These are phyloP conservation scores for Volvox africanus DNA, from an alignment of 139 green algal species.

Conservation along the genomic window DNA sequence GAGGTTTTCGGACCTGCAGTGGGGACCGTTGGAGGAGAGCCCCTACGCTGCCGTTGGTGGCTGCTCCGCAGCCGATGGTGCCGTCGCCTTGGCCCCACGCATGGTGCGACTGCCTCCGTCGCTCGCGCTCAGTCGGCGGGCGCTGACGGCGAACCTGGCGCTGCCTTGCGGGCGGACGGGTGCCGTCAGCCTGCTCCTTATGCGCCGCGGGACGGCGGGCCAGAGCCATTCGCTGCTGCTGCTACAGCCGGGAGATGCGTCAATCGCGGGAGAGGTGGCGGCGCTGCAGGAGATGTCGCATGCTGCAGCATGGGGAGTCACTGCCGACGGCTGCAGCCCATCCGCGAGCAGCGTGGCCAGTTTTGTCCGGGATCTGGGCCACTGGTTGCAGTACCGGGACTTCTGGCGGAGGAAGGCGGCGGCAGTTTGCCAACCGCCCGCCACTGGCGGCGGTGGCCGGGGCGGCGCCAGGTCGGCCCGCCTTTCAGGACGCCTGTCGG, in stretches of 20 bases:
- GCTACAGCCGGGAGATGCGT: constrained; percentile 6
- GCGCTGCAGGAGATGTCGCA: not conserved
- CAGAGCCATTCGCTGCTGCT: constrained; percentile 11
- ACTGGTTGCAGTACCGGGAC: constrained; percentile 29
- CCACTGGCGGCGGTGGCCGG: not conserved
- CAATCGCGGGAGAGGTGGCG: constrained; percentile 16
- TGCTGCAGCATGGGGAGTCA: not conserved
- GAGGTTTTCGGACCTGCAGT: not conserved
- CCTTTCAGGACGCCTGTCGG: not conserved
- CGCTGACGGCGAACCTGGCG: not conserved
- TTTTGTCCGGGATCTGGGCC: constrained; percentile 14
- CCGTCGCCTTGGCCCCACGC: not conserved
- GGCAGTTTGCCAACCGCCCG: not conserved
- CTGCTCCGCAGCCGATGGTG: not conserved
- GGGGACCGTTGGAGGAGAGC: not conserved
- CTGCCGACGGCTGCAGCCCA: not conserved
- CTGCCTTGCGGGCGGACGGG: not conserved
- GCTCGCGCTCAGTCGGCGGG: not conserved
- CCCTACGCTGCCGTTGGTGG: not conserved
- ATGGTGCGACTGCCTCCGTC: not conserved
- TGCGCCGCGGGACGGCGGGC: not conserved
- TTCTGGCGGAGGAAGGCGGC: not conserved
- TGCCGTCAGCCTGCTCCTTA: not conserved
- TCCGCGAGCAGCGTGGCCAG: not conserved
- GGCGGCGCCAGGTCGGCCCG: not conserved